Evolutionary conservation across 2,329 filamentous ascomycete species (phyloP).

Genomic region (Xylaria sp.): DNA sequence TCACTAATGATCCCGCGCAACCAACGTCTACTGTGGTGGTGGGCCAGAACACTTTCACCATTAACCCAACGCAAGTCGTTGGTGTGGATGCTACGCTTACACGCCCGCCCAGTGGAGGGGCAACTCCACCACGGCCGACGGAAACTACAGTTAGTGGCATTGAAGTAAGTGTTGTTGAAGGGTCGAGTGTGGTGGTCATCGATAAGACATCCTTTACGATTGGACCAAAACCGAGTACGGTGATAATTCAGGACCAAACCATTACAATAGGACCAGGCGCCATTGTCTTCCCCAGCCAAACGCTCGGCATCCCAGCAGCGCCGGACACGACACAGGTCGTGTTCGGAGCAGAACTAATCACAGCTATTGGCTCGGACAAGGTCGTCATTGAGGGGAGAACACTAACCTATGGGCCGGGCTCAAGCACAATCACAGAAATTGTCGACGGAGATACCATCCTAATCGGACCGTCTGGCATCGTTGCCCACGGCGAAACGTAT

Average conservation of each 20-base stretch:
- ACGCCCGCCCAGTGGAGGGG: constrained; percentile 52
- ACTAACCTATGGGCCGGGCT: constrained; percentile 56
- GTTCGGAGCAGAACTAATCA: constrained; percentile 60
- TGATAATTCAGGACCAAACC: constrained; percentile 44
- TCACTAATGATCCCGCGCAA: constrained; percentile 51
- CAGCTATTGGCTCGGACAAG: constrained; percentile 54
- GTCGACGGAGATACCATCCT: constrained; percentile 63
- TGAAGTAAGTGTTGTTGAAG: constrained; percentile 55
- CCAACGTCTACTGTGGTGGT: constrained; percentile 55
- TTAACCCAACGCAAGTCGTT: constrained; percentile 58
- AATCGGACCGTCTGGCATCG: constrained; percentile 58
- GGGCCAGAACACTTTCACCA: constrained; percentile 56
- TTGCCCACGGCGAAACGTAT: constrained; percentile 54
- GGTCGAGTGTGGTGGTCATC: constrained; percentile 54
- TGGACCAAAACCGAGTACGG: constrained; percentile 50
- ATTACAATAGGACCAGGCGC: constrained; percentile 47
- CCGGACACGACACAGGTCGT: constrained; percentile 56
- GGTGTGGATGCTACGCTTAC: constrained; percentile 57
- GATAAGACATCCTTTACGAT: constrained; percentile 57
- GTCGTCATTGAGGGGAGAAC: constrained; percentile 56
- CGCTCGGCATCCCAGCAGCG: constrained; percentile 50
- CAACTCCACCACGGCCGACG: constrained; percentile 51
- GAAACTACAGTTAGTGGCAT: constrained; percentile 54
- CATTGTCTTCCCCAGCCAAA: constrained; percentile 51
- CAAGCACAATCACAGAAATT: constrained; percentile 49